Conservation (phyloP, 2,329 filamentous ascomycete genomes). For the Aureobasidium sp. region DNA sequence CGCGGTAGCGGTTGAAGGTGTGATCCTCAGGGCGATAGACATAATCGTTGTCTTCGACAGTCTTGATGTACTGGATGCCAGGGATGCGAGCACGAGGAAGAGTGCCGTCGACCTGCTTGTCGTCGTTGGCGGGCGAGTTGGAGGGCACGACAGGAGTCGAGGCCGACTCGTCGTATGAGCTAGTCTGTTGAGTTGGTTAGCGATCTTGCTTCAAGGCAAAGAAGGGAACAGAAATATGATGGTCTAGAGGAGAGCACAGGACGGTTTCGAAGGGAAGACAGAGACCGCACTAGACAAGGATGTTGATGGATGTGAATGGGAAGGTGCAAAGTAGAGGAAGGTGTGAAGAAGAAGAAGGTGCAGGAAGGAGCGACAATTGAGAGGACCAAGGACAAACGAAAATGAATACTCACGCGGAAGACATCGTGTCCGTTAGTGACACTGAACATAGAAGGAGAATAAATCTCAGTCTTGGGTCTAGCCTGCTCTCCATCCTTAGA, state of each 20-base stretch:
- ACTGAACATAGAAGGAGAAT: constrained; percentile 1
- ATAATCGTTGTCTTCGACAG: background rate
- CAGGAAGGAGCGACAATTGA: too few relatives aligned
- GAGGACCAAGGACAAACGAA: too few relatives aligned
- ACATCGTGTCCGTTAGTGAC: background rate
- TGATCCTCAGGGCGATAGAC: background rate
- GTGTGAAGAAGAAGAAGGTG: background rate
- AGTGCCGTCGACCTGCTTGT: background rate
- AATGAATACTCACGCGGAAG: background rate
- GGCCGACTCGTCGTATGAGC: background rate
- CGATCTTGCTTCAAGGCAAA: background rate
- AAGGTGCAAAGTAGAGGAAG: background rate
- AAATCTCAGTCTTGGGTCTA: background rate
- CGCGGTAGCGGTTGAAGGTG: background rate
- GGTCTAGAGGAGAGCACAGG: too few relatives aligned
- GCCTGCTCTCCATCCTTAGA: background rate
- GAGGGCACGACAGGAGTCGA: background rate
- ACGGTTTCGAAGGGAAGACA: too few relatives aligned
- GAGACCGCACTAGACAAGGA: too few relatives aligned
- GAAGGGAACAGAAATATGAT: too few relatives aligned
- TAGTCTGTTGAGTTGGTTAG: background rate
- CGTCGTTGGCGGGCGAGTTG: background rate
- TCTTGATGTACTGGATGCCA: background rate
- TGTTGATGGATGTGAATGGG: background rate
- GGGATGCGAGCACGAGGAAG: background rate